Conservation (phyloP, 2,329 filamentous ascomycete species). For the Elsinoe necatrix region DNA sequence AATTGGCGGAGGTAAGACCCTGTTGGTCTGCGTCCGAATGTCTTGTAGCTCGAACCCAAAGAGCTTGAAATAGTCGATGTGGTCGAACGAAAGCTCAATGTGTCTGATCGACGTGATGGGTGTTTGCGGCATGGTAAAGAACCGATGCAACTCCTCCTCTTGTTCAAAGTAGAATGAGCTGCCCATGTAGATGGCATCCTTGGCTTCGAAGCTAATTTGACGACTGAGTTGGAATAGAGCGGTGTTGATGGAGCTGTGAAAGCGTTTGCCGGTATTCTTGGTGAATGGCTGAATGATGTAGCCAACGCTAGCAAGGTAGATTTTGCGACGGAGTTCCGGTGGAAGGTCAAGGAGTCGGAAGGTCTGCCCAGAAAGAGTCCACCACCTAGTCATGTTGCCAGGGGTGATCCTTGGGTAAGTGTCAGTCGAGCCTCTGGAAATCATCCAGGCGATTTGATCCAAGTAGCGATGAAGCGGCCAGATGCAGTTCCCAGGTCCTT, state of each 20-base stretch:
- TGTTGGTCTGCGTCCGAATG: background rate
- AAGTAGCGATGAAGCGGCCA: background rate
- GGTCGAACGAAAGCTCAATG: slow-evolving; percentile 5
- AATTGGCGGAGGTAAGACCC: background rate
- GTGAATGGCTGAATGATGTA: slow-evolving; percentile 4
- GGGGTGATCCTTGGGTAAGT: background rate
- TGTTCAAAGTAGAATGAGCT: slow-evolving; percentile 5
- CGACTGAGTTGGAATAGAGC: background rate
- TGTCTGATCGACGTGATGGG: slow-evolving; percentile 1
- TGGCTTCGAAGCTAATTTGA: background rate
- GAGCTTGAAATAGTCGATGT: slow-evolving; percentile 11
- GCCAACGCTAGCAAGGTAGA: slow-evolving; percentile 15
- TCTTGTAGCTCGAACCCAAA: background rate
- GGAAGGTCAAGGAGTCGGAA: slow-evolving; percentile 17
- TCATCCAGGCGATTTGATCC: background rate
- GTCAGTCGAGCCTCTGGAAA: background rate
- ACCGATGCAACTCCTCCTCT: background rate
- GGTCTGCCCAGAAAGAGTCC: slow-evolving; percentile 15
- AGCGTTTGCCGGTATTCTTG: background rate
- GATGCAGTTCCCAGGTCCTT: too few relatives aligned
- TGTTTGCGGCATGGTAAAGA: background rate
- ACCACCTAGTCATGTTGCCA: slow-evolving; percentile 11
- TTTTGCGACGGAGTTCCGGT: slow-evolving; percentile 16
- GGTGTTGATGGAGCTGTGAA: background rate
- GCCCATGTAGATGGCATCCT: background rate